Base-by-base conservation (phyloP, 2,329 filamentous ascomycete species). In the Colletotrichum sp. region DNA sequence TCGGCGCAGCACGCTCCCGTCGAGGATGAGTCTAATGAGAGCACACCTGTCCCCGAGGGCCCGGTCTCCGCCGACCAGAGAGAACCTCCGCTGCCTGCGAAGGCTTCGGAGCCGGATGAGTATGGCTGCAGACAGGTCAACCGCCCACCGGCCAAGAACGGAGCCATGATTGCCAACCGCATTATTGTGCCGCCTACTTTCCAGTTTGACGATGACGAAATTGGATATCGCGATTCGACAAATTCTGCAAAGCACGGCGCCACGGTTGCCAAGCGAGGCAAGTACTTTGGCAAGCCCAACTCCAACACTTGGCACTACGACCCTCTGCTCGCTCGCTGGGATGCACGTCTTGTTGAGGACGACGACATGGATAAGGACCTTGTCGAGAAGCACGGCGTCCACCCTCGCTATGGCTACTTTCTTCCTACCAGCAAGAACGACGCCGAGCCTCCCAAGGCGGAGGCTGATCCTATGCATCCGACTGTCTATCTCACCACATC, bases 171-270 rank as follows among this genome's bases (percentile, higher is more conserved):
- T 30, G 87, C 88, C 79, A 91, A 90, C 78, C 90, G 88, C 30
- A 87, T 91, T 71, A 86, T 92, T 79, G 82, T 90, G 58, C 89
- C 89, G 13, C 83, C 83, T 8, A 77, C 86, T 1, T 89, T 89
- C 76, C 82, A 86, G 67, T 91, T 87, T 71, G 85, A 89, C 48
- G 83, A 88, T 10, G 84, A 87, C 73, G 90, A 92, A 79, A 92
- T 92, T 75, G 90, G 90, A 16, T 92, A 91, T 80, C 87, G 89
- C 26, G 90, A 92, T 78, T 90, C 89, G 5, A 87, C 87, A 75
- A 92, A 92, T 74, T 89, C 90, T 77, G 86, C 87, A 34, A 86
- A 85, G 74, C 88, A 89, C 72, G 88, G 88, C 26, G 89, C 89
- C 62, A 90, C 87, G 38, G 86, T 86, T 77, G 86, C 86, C 16